phyloP scores from a whole-genome alignment of 352 stramenopile species.

The Aphanomyces stellatus region DNA sequence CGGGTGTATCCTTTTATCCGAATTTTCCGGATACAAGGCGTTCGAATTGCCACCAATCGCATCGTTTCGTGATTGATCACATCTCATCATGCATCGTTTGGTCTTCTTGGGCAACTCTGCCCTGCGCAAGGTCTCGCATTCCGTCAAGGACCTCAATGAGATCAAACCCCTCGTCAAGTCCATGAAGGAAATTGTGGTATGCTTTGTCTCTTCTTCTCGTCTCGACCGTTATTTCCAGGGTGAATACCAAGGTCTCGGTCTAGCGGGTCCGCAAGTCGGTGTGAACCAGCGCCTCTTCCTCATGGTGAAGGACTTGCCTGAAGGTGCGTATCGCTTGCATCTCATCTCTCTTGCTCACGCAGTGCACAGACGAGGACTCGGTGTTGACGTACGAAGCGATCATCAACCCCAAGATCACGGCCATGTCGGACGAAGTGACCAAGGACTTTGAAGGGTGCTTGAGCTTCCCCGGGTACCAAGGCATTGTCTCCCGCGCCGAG shows the following conservation, averaged over 20 bases:
- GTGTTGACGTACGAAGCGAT: constrained; percentile 48
- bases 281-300: constrained; percentile 76
- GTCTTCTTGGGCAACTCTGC: constrained; percentile 24
- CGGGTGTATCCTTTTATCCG: background rate
- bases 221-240: constrained; percentile 26
- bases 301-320: constrained; percentile 55
- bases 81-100: constrained; percentile 4
- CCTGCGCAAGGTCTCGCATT: constrained; percentile 59
- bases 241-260: constrained; percentile 55
- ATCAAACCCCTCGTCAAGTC: constrained; percentile 42
- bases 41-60: too few species aligned
- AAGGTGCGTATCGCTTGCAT: constrained; percentile 22
- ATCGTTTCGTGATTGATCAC: too few species aligned
- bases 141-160: constrained; percentile 42
- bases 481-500: constrained; percentile 47
- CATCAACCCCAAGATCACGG: constrained; percentile 67
- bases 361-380: constrained; percentile 28
- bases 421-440: constrained; percentile 34
- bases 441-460: constrained; percentile 82
- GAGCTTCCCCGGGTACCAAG: constrained; percentile 73
- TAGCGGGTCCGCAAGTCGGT: constrained; percentile 65
- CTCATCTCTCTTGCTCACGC: background rate
- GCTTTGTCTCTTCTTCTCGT: background rate
- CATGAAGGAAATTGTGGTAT: constrained; percentile 32
- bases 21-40: too few species aligned